phyloP scores from a whole-genome alignment of 2,329 filamentous ascomycete species.

The Zalaria obscura region DNA sequence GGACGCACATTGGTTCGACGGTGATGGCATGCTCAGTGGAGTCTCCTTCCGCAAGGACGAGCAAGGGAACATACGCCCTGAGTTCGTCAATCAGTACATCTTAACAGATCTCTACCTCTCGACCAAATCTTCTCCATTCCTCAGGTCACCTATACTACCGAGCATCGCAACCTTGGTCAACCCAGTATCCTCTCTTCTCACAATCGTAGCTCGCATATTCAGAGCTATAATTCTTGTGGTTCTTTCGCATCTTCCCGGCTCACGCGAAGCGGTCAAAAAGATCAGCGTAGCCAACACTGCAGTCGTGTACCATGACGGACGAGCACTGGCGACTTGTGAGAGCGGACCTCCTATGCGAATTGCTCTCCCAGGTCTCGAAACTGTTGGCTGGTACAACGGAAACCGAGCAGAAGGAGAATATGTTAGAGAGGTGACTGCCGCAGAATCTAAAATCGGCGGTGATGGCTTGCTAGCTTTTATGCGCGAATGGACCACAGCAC shows the following conservation, averaged over 20 bases:
- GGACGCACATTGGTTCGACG: constrained; percentile 62
- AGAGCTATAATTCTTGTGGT: constrained; percentile 44
- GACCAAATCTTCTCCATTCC: constrained; percentile 29
- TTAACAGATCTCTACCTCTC: constrained; percentile 52
- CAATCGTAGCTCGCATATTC: constrained; percentile 37
- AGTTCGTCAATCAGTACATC: constrained; percentile 57
- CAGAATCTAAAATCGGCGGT: constrained; percentile 34
- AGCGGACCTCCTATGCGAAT: constrained; percentile 57
- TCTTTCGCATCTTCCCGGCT: constrained; percentile 43
- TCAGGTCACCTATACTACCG: constrained; percentile 46
- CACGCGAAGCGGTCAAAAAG: constrained; percentile 43
- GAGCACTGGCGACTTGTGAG: constrained; percentile 56
- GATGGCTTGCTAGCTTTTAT: constrained; percentile 44
- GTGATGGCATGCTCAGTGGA: constrained; percentile 60
- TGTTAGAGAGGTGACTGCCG: constrained; percentile 13
- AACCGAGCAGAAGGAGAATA: constrained; percentile 38
- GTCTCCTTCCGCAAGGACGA: constrained; percentile 41
- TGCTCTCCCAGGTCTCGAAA: constrained; percentile 48
- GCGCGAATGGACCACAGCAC: constrained; percentile 57
- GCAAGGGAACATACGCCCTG: constrained; percentile 34
- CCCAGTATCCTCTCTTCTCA: constrained; percentile 38
- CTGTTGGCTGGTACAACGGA: constrained; percentile 58
- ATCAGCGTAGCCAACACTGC: constrained; percentile 59
- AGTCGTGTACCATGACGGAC: constrained; percentile 52
- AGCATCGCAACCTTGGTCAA: constrained; percentile 54